Evolutionary conservation across 257 asterid genomes (phyloP).

Genomic region (Scutellaria barbata): DNA sequence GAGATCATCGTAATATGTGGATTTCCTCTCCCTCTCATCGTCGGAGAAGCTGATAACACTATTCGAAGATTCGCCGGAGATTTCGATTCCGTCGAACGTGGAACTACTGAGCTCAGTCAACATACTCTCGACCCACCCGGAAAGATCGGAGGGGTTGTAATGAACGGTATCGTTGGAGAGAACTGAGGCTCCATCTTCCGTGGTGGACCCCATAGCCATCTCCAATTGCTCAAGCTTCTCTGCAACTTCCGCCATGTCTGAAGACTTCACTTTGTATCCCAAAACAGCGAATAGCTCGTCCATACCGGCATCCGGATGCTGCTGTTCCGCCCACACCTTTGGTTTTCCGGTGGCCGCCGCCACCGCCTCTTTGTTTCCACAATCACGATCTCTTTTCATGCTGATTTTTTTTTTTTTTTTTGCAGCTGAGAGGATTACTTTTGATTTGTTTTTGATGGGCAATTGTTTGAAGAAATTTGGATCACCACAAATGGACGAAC

Average conservation of each 20-base stretch:
- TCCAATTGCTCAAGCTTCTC: constrained; percentile 76
- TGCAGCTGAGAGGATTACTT: background rate
- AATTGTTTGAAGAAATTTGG: constrained; percentile 63
- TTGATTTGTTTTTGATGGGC: constrained; percentile 27
- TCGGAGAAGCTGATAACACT: constrained; percentile 33
- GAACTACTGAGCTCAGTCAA: constrained; percentile 49
- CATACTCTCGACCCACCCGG: constrained; percentile 79
- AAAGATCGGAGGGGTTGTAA: constrained; percentile 74
- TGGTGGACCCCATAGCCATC: constrained; percentile 67
- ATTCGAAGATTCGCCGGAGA: constrained; percentile 39
- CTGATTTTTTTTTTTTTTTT: background rate
- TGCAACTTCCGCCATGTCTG: constrained; percentile 88
- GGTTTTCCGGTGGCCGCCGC: constrained; percentile 35
- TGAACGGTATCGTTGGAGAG: constrained; percentile 55
- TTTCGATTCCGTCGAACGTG: constrained; percentile 30
- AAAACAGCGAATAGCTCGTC: constrained; percentile 80
- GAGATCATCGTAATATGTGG: constrained; percentile 65
- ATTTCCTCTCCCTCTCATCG: background rate
- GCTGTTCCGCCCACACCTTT: constrained; percentile 61
- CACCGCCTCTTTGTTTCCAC: constrained; percentile 36
- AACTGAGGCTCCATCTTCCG: constrained; percentile 60
- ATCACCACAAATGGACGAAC: constrained; percentile 55
- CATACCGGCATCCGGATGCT: constrained; percentile 58
- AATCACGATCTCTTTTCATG: constrained; percentile 82
- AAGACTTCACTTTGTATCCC: constrained; percentile 76